These are phyloP conservation scores for Murraya paniculata DNA, from an alignment of 345 rosid species.

Conservation along the genomic window DNA sequence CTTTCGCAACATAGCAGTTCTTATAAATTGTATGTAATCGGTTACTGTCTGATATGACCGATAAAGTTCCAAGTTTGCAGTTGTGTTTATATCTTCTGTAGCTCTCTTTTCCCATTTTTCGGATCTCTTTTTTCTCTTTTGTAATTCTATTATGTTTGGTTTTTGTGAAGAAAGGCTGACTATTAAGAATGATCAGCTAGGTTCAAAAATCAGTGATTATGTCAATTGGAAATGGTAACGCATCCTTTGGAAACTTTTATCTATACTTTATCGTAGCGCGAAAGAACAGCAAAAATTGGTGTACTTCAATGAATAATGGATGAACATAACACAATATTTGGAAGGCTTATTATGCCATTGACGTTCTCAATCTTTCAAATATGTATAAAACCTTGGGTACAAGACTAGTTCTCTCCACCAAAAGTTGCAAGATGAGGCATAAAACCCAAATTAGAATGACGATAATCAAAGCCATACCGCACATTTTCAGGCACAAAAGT, in stretches of 20 bases:
- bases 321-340: not conserved
- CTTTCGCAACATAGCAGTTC: constrained; percentile 7
- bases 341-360: not conserved
- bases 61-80: not conserved
- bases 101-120: not conserved
- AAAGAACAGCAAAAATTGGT: no score
- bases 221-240: no score
- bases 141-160: not conserved
- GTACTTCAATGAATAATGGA: no score
- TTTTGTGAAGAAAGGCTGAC: not conserved
- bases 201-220: no score
- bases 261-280: no score
- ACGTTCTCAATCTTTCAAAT: not conserved
- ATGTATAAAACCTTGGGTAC: not conserved
- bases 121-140: not conserved
- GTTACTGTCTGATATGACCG: constrained; percentile 20
- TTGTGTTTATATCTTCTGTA: not conserved
- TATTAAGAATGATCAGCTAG: not conserved
- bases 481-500: constrained; percentile 15
- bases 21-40: constrained; percentile 21
- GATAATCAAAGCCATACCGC: constrained; percentile 21
- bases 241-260: no score
- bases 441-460: not conserved
- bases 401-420: not conserved
- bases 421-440: constrained; percentile 15